Evolutionary conservation across 2,329 filamentous ascomycete species (phyloP), one percentile per base, ranked within the genome.

Genomic region (Hypoxylon sp.): DNA sequence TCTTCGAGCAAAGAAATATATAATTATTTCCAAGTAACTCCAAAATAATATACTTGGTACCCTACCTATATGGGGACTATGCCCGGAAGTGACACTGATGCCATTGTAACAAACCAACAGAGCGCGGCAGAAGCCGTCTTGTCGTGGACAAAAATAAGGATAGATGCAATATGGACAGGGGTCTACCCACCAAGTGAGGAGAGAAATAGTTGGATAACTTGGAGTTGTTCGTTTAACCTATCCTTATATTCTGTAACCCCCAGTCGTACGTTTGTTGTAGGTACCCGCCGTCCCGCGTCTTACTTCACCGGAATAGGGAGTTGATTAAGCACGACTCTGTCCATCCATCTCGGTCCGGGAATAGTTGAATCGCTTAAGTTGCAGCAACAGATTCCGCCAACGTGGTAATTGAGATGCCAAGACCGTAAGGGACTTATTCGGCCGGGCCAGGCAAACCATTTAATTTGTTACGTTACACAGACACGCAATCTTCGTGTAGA

Each of bases 381-480:
- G 49, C 55, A 50, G 50, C 14, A 9, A 36, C 49, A 45, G 38
- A 57, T 60, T 57, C 63, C 48, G 38, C 17, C 52, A 59, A 49
- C 48, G 48, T 58, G 63, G 58, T 66, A 43, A 43, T 58, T 11
- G 23, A 34, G 36, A 57, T 57, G 66, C 66, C 66, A 68, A 68
- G 66, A 30, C n/a, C n/a, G 45, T 59, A 50, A 30, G 56, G 51
- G 48, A 50, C 48, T 48, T 17, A 50, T 45, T 59, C 28, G 65
- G 25, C 25, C 58, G 53, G 61, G 14, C 52, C 21, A 61, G 60
- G 56, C 56, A 53, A 21, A 49, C 52, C 60, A 36, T 43, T 45
- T 65, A 59, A n/a, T 5, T 46, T 63, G 38, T 46, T 65, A 68
- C 66, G 62, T 65, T 68, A 65, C 66, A 68, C 45, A 38, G 36